Evolutionary conservation across 768 basidiomycete genomes (phyloP), one percentile per base, ranked within the genome.

Genomic region (Agaricus blazei): DNA sequence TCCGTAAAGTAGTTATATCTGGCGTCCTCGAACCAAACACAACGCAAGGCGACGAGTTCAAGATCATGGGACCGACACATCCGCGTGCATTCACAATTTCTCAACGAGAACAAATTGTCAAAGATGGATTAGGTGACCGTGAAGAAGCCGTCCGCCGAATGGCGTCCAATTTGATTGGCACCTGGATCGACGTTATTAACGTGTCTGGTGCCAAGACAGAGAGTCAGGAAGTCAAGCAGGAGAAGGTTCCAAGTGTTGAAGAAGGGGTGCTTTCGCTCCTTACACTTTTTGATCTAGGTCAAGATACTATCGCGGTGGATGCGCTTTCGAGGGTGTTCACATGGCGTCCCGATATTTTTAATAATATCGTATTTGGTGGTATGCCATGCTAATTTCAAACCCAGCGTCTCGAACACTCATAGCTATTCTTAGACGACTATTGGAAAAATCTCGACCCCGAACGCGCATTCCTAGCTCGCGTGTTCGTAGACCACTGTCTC

Each of bases 81-180:
- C 87, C 87, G 0, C 74, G 79, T 2, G 75, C 75, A 3, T 73
- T 98, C 38, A 80, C 78, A 1, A 83, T 90, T 27, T 70, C 78
- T 0, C 90, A 95, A 62, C 76, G 94, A 9, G 89, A 93, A 62
- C 72, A 81, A 24, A 80, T 96, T 46, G 82, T 96, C 2, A 79
- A 81, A 19, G 84, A 89, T 63, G 96, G 96, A 1, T 75, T 98
- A 2, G 86, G 90, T 0, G 96, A 98, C 69, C 81, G 96, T 27
- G 93, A 97, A 56, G 72, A 78, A 0, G 66, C 70, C 1, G 93
- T 98, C 2, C 77, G 85, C 29, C 71, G 77, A 15, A 91, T 90
- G 0, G 87, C 93, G 0, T 84, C 79, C 1, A 78, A 78, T 1
- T 78, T 97, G 45, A 69, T 98, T 14, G 82, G 77, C 0, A 75